phyloP scores from a whole-genome alignment of 1,139 yeast genomes.

The Candida tropicalis region DNA sequence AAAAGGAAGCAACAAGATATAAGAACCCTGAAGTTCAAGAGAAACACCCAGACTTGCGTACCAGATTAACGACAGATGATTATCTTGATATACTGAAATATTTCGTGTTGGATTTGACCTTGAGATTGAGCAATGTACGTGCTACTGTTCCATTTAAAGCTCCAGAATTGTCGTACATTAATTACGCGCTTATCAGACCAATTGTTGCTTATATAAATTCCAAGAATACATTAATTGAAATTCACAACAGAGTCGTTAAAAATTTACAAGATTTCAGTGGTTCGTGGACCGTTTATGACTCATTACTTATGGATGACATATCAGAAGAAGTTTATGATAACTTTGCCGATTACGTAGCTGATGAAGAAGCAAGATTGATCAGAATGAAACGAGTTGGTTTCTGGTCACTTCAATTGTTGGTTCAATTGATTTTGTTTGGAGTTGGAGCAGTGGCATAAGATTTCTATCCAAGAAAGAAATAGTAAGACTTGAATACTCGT shows the following conservation, averaged over 20 bases:
- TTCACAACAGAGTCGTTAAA: slow-evolving; percentile 78
- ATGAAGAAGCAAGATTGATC: slow-evolving; percentile 74
- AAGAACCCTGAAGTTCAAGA: slow-evolving; percentile 38
- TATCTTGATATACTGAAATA: slow-evolving; percentile 48
- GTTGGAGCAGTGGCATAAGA: slow-evolving; percentile 52
- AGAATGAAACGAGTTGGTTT: slow-evolving; percentile 85
- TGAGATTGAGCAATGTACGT: slow-evolving; percentile 79
- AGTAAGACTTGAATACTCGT: slow-evolving; percentile 3
- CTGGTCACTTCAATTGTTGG: slow-evolving; percentile 86
- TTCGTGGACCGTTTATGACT: slow-evolving; percentile 94
- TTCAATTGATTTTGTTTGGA: slow-evolving; percentile 82
- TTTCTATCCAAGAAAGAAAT: no score
- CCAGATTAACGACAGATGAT: slow-evolving; percentile 29
- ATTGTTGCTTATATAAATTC: slow-evolving; percentile 95
- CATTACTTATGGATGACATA: slow-evolving; percentile 87
- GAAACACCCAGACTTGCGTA: slow-evolving; percentile 33
- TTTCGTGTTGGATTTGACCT: slow-evolving; percentile 76
- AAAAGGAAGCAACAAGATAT: slow-evolving; percentile 43
- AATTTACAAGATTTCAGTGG: slow-evolving; percentile 41
- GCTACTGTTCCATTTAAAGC: slow-evolving; percentile 89
- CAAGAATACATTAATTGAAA: slow-evolving; percentile 84
- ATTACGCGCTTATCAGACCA: slow-evolving; percentile 89
- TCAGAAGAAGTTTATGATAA: slow-evolving; percentile 90
- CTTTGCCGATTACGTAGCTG: slow-evolving; percentile 84
- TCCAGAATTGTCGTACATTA: slow-evolving; percentile 80